A percentile compares a stretch with the other conserved stretches of the same genome.
phyloP scores from a whole-genome alignment of 2,329 filamentous ascomycete species.

The Exophiala bonariae region DNA sequence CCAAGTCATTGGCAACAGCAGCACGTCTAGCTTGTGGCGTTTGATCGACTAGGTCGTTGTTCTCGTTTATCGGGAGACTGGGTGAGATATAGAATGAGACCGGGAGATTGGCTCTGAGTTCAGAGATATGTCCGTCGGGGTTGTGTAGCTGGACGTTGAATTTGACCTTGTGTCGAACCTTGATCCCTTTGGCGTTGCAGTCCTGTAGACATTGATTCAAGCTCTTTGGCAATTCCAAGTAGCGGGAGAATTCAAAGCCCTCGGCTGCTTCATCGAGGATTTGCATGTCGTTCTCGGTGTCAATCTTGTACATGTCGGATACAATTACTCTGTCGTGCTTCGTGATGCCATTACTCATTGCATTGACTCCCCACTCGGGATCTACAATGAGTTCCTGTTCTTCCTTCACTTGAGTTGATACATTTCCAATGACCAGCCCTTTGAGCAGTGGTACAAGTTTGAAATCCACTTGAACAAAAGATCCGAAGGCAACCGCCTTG shows the following conservation, averaged over 20 bases:
- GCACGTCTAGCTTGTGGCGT: conserved; percentile 51
- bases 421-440: conserved; percentile 79
- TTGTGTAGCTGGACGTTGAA: conserved; percentile 89
- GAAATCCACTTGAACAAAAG: conserved; percentile 80
- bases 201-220: conserved; percentile 85
- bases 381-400: conserved; percentile 65
- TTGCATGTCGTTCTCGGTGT: conserved; percentile 61
- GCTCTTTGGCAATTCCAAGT: conserved; percentile 72
- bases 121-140: conserved; percentile 90
- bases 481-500: conserved; percentile 92
- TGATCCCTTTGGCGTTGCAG: conserved; percentile 84
- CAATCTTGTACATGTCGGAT: conserved; percentile 68
- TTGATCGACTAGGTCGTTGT: conserved; percentile 73
- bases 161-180: conserved; percentile 88
- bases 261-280: conserved; percentile 60
- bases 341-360: conserved; percentile 33
- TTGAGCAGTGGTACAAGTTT: conserved; percentile 86
- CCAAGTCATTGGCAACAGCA: conserved; percentile 56
- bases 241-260: conserved; percentile 60
- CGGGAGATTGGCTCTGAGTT: conserved; percentile 79
- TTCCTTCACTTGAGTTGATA: conserved; percentile 79
- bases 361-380: conserved; percentile 42
- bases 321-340: conserved; percentile 66
- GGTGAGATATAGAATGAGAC: conserved; percentile 95
- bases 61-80: conserved; percentile 82